phyloP scores from a whole-genome alignment of 768 basidiomycete genomes.

The Psilocybe subaeruginosa region DNA sequence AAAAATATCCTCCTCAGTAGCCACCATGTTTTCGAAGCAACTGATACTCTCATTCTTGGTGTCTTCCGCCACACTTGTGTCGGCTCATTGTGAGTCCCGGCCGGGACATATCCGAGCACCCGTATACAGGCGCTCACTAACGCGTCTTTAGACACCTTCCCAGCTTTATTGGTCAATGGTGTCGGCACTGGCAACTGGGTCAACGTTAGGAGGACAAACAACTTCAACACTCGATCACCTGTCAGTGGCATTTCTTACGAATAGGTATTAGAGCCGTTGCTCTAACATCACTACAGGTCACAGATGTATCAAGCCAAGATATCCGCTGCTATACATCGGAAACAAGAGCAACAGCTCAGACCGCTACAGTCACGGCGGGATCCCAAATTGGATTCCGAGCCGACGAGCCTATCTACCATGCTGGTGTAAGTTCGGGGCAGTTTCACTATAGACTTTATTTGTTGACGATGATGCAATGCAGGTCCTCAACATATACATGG shows the following conservation, averaged over 20 bases:
- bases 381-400: slow-evolving; percentile 43
- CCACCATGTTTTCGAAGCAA: slow-evolving; percentile 4
- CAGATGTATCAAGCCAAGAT: slow-evolving; percentile 44
- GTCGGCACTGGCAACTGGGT: slow-evolving; percentile 38
- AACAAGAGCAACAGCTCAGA: slow-evolving; percentile 40
- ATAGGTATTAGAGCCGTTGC: not conserved
- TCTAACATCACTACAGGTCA: slow-evolving; percentile 30
- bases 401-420: slow-evolving; percentile 42
- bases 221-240: slow-evolving; percentile 41
- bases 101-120: not conserved
- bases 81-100: not conserved
- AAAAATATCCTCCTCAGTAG: not conserved
- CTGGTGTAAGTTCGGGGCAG: slow-evolving; percentile 35
- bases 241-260: slow-evolving; percentile 20
- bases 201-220: slow-evolving; percentile 47
- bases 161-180: slow-evolving; percentile 42
- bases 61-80: not conserved
- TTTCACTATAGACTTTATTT: not conserved
- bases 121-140: not conserved
- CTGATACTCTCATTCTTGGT: not conserved
- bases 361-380: slow-evolving; percentile 47
- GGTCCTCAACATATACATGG: slow-evolving; percentile 45
- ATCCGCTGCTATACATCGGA: slow-evolving; percentile 48
- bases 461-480: slow-evolving; percentile 1
- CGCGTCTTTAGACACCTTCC: slow-evolving; percentile 40